These are phyloP conservation scores for Asterella californica DNA, from an alignment of 225 moss, liverwort and hornwort genomes.

Conservation along the genomic window DNA sequence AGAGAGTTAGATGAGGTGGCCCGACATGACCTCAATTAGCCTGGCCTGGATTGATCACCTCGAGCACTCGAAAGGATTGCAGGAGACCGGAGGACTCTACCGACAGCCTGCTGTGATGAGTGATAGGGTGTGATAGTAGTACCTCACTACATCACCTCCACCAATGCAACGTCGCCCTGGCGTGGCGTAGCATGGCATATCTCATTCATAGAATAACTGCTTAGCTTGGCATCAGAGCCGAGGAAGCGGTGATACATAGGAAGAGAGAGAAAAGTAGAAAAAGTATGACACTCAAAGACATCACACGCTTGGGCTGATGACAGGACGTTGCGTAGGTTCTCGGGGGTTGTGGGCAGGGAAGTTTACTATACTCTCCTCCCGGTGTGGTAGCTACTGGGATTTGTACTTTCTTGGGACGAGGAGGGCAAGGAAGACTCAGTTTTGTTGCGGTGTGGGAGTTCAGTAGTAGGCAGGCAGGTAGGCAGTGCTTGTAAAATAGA, in stretches of 20 bases:
- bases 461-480: neutral
- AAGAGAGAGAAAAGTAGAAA: neutral
- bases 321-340: neutral
- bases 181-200: constrained; percentile 2
- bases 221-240: neutral
- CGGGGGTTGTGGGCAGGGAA: neutral
- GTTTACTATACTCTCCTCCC: neutral
- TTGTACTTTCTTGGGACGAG: neutral
- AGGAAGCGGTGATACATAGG: neutral
- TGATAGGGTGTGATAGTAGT: neutral
- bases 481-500: neutral
- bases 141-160: neutral
- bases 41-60: neutral
- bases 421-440: neutral
- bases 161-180: constrained; percentile 2
- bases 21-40: neutral
- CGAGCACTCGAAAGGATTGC: neutral
- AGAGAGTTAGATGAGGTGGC: neutral
- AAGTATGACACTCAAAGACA: neutral
- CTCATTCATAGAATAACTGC: neutral
- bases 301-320: neutral
- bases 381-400: neutral
- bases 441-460: neutral
- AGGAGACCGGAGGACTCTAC: neutral
- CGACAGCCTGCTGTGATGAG: neutral